Evolutionary conservation across 2,329 filamentous ascomycete genomes (phyloP).

Genomic region (Colletotrichum magnum): DNA sequence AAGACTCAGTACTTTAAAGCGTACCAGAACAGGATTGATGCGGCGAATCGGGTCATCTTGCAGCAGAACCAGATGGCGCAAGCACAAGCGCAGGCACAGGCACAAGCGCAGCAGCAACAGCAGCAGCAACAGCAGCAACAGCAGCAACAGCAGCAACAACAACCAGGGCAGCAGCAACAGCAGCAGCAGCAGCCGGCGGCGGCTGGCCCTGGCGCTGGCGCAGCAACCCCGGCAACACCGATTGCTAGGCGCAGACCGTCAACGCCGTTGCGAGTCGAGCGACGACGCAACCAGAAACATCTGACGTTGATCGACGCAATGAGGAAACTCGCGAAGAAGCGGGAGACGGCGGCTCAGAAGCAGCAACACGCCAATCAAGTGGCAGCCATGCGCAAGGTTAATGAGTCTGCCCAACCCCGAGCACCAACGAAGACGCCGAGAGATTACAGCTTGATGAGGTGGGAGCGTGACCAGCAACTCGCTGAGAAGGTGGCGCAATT

Average conservation of each 20-base stretch:
- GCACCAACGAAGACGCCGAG: slow-evolving; percentile 81
- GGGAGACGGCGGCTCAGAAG: slow-evolving; percentile 88
- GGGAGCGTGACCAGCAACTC: slow-evolving; percentile 83
- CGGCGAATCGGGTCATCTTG: slow-evolving; percentile 68
- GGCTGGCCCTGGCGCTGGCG: slow-evolving; percentile 40
- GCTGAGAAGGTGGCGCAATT: slow-evolving; percentile 71
- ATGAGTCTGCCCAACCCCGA: slow-evolving; percentile 69
- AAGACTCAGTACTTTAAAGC: slow-evolving; percentile 95
- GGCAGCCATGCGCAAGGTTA: slow-evolving; percentile 85
- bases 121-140: slow-evolving; percentile 56
- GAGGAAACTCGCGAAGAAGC: slow-evolving; percentile 94
- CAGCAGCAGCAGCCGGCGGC: slow-evolving; percentile 67
- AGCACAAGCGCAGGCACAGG: slow-evolving; percentile 56
- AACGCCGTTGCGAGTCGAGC: slow-evolving; percentile 86
- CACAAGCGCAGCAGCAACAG: slow-evolving; percentile 69
- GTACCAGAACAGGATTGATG: slow-evolving; percentile 73
- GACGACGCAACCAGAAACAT: slow-evolving; percentile 87
- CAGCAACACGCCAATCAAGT: slow-evolving; percentile 85
- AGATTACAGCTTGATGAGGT: slow-evolving; percentile 91
- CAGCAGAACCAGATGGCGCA: slow-evolving; percentile 67
- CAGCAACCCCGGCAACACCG: slow-evolving; percentile 61
- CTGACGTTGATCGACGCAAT: slow-evolving; percentile 93
- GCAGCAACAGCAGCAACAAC: slow-evolving; percentile 67
- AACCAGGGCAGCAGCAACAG: slow-evolving; percentile 55
- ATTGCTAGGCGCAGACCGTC: slow-evolving; percentile 77